These are phyloP conservation scores for Aureobasidium sp. DNA, from an alignment of 2,329 filamentous ascomycete genomes.

Conservation along the genomic window DNA sequence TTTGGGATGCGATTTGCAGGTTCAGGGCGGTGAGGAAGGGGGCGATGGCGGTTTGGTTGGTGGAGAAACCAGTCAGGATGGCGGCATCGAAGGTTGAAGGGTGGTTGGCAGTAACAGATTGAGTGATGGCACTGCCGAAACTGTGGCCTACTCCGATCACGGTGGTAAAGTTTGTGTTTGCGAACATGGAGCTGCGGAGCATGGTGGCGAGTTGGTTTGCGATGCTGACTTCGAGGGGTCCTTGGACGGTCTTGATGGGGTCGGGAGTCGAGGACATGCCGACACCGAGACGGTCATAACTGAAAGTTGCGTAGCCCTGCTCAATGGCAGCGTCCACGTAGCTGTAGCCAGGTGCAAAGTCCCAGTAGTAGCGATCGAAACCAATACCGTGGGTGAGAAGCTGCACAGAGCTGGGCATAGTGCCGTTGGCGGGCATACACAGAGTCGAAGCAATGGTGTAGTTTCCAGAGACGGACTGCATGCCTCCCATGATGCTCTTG, in stretches of 20 bases:
- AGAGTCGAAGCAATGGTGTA: slow-evolving; percentile 21
- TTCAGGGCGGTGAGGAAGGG: slow-evolving; percentile 24
- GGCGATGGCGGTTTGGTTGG: slow-evolving; percentile 21
- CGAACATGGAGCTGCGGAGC: slow-evolving; percentile 27
- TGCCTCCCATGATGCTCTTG: slow-evolving; percentile 16
- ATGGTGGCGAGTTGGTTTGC: slow-evolving; percentile 28
- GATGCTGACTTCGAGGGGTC: slow-evolving; percentile 32
- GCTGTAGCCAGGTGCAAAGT: slow-evolving; percentile 34
- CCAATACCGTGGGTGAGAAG: slow-evolving; percentile 37
- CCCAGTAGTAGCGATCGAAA: slow-evolving; percentile 31
- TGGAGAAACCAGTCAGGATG: slow-evolving; percentile 33
- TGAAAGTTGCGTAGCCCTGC: slow-evolving; percentile 35
- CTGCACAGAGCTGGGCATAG: slow-evolving; percentile 27
- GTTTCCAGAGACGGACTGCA: slow-evolving; percentile 17
- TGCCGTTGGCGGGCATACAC: slow-evolving; percentile 22
- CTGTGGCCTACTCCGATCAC: slow-evolving; percentile 37
- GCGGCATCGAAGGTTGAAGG: slow-evolving; percentile 44
- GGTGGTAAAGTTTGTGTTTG: slow-evolving; percentile 26
- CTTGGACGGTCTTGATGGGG: slow-evolving; percentile 33
- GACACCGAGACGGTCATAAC: slow-evolving; percentile 37
- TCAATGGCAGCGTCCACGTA: slow-evolving; percentile 36
- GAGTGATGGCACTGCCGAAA: slow-evolving; percentile 33
- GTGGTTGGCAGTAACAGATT: slow-evolving; percentile 46
- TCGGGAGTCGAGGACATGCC: slow-evolving; percentile 34
- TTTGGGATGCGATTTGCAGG: slow-evolving; percentile 25